phyloP scores from a whole-genome alignment of 129 eudicot species.

The Chrysanthemum seticuspe region DNA sequence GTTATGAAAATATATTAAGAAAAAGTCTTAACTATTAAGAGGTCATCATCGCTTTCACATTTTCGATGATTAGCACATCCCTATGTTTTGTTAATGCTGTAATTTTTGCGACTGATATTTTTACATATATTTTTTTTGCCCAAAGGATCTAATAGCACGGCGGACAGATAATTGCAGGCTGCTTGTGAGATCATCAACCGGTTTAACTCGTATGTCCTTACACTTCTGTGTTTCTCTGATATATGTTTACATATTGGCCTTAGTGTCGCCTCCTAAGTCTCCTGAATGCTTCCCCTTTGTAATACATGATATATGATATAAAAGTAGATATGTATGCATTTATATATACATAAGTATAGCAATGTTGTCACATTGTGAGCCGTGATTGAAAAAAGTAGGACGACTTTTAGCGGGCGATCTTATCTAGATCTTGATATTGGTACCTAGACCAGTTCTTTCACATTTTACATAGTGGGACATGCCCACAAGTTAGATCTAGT shows the following conservation, averaged over 20 bases:
- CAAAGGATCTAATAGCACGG: conserved; percentile 18
- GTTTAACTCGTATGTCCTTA: conserved; percentile 16
- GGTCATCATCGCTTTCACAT: too few relatives aligned
- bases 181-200: conserved; percentile 21
- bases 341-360: background rate
- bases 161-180: conserved; percentile 22
- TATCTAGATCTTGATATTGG: too few relatives aligned
- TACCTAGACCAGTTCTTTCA: too few relatives aligned
- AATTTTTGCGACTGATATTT: background rate
- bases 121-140: background rate
- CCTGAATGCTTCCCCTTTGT: too few relatives aligned
- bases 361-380: too few relatives aligned
- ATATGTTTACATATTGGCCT: background rate
- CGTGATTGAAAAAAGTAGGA: background rate
- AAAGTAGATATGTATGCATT: background rate
- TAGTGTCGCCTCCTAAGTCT: background rate
- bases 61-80: too few relatives aligned
- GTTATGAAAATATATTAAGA: too few relatives aligned
- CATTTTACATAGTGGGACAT: too few relatives aligned
- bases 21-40: too few relatives aligned
- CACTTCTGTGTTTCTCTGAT: background rate
- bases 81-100: too few relatives aligned
- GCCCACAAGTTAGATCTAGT: too few relatives aligned
- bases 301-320: too few relatives aligned
- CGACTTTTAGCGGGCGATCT: background rate